phyloP scores from a whole-genome alignment of 441 rosid species.

The Geranium incanum region DNA sequence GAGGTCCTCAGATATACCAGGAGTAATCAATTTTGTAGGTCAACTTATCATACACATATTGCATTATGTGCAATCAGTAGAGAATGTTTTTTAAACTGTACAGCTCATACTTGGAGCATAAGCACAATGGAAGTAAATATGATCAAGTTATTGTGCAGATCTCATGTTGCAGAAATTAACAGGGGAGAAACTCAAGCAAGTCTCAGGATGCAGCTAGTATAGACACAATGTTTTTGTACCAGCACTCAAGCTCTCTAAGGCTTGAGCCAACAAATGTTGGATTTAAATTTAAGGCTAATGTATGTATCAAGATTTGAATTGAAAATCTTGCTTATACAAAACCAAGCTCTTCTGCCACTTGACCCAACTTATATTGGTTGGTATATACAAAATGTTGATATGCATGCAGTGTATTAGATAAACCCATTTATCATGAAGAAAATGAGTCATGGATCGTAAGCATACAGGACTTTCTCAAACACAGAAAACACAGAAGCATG shows the following conservation, averaged over 20 bases:
- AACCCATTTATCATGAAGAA: slow-evolving; percentile 2
- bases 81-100: no score
- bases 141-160: neutral
- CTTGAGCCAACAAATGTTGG: no score
- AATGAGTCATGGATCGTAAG: slow-evolving; percentile 1
- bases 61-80: no score
- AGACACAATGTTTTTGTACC: no score
- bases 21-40: neutral
- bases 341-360: no score
- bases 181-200: neutral
- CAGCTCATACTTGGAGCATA: neutral
- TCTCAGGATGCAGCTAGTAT: neutral
- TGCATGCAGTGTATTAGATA: neutral
- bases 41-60: no score
- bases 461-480: slow-evolving; percentile 7
- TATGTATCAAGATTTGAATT: no score
- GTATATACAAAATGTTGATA: neutral
- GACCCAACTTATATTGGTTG: no score
- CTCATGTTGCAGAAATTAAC: neutral
- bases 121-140: neutral
- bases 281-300: no score
- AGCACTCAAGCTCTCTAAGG: no score
- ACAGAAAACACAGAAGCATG: neutral
- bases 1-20: neutral
- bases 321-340: no score